Evolutionary conservation across 441 rosid species (phyloP).

Genomic region (Euphorbia neoarborescens): DNA sequence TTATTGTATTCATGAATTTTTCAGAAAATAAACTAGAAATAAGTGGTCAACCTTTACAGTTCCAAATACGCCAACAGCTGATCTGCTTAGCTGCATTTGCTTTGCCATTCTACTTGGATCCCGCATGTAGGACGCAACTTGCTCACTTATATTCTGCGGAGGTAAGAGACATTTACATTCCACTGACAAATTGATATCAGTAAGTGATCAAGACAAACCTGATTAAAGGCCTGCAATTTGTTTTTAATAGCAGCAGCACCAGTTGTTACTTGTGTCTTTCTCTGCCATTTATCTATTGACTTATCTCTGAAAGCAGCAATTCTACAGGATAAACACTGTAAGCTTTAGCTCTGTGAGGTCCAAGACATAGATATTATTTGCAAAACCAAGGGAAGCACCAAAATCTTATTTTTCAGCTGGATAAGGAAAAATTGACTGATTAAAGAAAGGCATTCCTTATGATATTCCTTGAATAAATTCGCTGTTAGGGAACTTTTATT

Average conservation of each 20-base stretch:
- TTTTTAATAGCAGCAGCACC: conserved; percentile 88
- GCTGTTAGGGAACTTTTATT: neutral
- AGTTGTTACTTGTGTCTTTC: conserved; percentile 77
- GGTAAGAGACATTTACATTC: conserved; percentile 9
- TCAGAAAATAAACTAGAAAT: neutral
- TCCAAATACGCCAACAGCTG: conserved; percentile 56
- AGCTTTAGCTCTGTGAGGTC: conserved; percentile 8
- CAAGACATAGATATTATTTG: neutral
- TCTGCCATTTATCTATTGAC: conserved; percentile 91
- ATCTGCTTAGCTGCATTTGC: conserved; percentile 85
- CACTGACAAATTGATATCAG: conserved; percentile 5
- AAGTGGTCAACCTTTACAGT: conserved; percentile 43
- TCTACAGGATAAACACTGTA: conserved; percentile 38
- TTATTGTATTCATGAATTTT: neutral
- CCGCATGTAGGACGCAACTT: conserved; percentile 82
- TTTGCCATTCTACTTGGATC: conserved; percentile 92
- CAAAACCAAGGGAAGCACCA: neutral
- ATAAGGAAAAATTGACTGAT: neutral
- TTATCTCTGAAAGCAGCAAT: conserved; percentile 69
- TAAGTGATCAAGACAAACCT: conserved; percentile 41
- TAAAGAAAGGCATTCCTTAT: neutral
- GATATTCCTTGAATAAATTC: too few relatives aligned
- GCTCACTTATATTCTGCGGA: conserved; percentile 75
- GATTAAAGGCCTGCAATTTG: conserved; percentile 88
- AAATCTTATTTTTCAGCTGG: neutral